Evolutionary conservation across 225 moss, liverwort and hornwort species (phyloP).

Genomic region (Lunularia cruciata): DNA sequence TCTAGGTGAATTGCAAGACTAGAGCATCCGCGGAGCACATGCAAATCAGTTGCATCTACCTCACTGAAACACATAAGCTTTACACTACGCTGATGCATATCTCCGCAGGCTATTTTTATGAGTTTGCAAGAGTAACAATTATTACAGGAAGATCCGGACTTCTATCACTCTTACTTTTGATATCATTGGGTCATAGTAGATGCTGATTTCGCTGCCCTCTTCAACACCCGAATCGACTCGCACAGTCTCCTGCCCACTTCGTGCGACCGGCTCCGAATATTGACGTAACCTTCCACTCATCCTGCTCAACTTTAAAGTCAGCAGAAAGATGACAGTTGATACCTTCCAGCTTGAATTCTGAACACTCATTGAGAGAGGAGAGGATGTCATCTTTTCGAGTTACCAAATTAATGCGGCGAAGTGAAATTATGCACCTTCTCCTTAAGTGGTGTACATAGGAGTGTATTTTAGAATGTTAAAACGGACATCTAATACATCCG

Average conservation of each 20-base stretch:
- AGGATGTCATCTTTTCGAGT: background rate
- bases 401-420: background rate
- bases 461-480: too few relatives aligned
- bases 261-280: constrained; percentile 33
- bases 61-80: too few relatives aligned
- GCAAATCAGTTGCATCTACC: too few relatives aligned
- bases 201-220: constrained; percentile 49
- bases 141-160: background rate
- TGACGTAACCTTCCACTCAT: constrained; percentile 42
- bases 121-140: too few relatives aligned
- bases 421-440: background rate
- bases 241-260: constrained; percentile 31
- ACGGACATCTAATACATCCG: too few relatives aligned
- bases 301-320: constrained; percentile 18
- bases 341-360: too few relatives aligned
- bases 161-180: constrained; percentile 29
- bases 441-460: too few relatives aligned
- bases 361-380: background rate
- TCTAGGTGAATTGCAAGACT: too few relatives aligned
- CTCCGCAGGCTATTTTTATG: too few relatives aligned
- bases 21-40: too few relatives aligned
- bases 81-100: too few relatives aligned
- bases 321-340: background rate
- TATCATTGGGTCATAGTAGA: constrained; percentile 47
- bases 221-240: constrained; percentile 47